These are phyloP conservation scores for Mycena albidolilacea DNA, from an alignment of 768 basidiomycete genomes.

Conservation along the genomic window DNA sequence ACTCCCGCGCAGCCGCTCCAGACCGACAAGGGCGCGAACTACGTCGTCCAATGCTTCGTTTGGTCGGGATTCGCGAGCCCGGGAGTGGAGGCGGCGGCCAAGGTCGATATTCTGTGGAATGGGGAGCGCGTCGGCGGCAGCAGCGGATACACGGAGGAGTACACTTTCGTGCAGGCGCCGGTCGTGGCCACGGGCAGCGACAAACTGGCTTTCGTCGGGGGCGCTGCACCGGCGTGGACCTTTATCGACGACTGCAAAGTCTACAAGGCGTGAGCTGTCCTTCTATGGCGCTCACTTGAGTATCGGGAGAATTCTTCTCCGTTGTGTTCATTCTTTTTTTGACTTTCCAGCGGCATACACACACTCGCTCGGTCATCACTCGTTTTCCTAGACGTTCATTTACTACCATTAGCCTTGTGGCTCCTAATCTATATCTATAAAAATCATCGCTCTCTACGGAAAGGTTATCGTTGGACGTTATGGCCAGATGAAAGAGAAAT, in stretches of 20 bases:
- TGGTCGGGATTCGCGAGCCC: slow-evolving; percentile 25
- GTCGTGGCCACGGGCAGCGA: slow-evolving; percentile 35
- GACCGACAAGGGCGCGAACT: slow-evolving; percentile 29
- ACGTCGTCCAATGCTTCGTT: slow-evolving; percentile 35
- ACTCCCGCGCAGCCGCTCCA: slow-evolving; percentile 23
- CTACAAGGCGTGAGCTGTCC: background rate
- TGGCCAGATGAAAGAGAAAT: no score
- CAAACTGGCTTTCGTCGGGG: slow-evolving; percentile 19
- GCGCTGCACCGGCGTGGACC: slow-evolving; percentile 39
- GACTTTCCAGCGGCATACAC: background rate
- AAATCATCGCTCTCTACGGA: no score
- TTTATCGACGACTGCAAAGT: slow-evolving; percentile 36
- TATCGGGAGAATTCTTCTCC: background rate
- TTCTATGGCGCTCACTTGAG: background rate
- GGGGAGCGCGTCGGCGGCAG: slow-evolving; percentile 26
- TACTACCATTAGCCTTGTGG: no score
- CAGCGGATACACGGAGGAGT: slow-evolving; percentile 19
- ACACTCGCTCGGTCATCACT: background rate
- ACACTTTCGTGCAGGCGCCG: slow-evolving; percentile 9
- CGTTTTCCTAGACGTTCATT: background rate
- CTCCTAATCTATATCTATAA: no score
- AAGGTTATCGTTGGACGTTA: no score
- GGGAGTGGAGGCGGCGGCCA: slow-evolving; percentile 17
- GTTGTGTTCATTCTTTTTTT: background rate
- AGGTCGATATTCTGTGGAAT: slow-evolving; percentile 18